phyloP scores from a whole-genome alignment of 2,329 filamentous ascomycete species.

The Nemania serpens region DNA sequence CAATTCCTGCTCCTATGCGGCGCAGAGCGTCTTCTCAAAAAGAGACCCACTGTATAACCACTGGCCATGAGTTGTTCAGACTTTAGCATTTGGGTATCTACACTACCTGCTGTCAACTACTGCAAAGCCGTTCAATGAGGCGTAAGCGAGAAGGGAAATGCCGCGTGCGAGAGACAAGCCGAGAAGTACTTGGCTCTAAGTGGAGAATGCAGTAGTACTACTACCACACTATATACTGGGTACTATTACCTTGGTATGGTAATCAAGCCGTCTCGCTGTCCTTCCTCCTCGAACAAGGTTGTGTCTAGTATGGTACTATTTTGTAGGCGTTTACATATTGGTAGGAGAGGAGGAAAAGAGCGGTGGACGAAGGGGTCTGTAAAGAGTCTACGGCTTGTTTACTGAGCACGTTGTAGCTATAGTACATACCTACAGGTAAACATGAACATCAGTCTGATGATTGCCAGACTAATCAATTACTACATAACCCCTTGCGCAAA shows the following conservation, averaged over 20 bases:
- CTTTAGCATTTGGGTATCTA: not conserved
- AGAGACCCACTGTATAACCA: no score
- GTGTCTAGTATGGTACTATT: not conserved
- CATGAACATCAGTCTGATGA: not conserved
- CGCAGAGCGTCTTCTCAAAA: no score
- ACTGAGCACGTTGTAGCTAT: not conserved
- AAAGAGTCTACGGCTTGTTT: not conserved
- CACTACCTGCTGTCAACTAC: not conserved
- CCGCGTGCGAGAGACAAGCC: not conserved
- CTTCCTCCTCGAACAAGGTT: constrained; percentile 10
- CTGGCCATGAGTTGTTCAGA: no score
- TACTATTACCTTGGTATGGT: not conserved
- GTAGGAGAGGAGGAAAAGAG: not conserved
- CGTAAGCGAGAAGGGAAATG: constrained; percentile 9
- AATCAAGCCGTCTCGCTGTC: constrained; percentile 1
- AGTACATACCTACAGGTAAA: not conserved
- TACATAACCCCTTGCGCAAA: not conserved
- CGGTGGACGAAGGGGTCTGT: not conserved
- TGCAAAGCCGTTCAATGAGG: constrained; percentile 1
- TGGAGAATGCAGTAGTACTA: not conserved
- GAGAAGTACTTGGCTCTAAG: constrained; percentile 7
- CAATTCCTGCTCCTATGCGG: no score
- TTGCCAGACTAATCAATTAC: not conserved
- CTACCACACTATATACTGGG: not conserved
- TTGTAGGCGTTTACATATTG: no score